Evolutionary conservation across 2,329 filamentous ascomycete species (phyloP).

Genomic region (Chaetomiaceae sp.): DNA sequence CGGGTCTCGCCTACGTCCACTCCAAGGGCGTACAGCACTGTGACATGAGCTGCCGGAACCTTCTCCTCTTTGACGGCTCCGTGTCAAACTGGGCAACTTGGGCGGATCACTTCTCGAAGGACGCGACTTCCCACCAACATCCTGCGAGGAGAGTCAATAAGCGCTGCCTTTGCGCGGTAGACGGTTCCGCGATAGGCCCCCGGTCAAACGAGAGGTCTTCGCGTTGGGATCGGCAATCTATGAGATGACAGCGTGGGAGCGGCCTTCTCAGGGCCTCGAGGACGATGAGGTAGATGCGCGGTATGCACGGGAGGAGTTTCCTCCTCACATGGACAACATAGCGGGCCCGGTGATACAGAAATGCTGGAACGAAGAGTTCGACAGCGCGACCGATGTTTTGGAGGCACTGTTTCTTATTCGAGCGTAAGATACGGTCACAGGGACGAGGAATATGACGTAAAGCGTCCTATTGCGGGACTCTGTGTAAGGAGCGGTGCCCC

Average conservation of each 20-base stretch:
- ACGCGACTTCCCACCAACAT: not conserved
- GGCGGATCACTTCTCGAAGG: conserved; percentile 1
- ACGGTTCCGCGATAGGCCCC: not conserved
- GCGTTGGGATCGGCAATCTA: conserved; percentile 1
- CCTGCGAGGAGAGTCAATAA: conserved; percentile 3
- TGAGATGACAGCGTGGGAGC: conserved; percentile 1
- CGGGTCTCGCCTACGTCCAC: not conserved
- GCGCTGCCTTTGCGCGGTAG: conserved; percentile 3
- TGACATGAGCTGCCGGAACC: conserved; percentile 1
- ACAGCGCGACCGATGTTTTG: not conserved
- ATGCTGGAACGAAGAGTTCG: conserved; percentile 3
- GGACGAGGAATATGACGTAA: too few relatives aligned
- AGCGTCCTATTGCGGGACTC: too few relatives aligned
- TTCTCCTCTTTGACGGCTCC: conserved; percentile 6
- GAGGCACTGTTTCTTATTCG: too few relatives aligned
- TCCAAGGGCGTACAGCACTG: not conserved
- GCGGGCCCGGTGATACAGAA: not conserved
- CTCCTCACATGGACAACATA: not conserved
- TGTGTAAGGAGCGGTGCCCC: too few relatives aligned
- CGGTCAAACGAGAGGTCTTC: conserved; percentile 2
- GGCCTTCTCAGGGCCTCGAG: not conserved
- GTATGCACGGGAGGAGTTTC: conserved; percentile 9
- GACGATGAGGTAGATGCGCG: conserved; percentile 6
- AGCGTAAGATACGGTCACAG: too few relatives aligned
- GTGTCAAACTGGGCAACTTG: conserved; percentile 6